These are phyloP conservation scores for Sporothrix mexicana DNA, from an alignment of 2,329 filamentous ascomycete genomes.

Conservation along the genomic window DNA sequence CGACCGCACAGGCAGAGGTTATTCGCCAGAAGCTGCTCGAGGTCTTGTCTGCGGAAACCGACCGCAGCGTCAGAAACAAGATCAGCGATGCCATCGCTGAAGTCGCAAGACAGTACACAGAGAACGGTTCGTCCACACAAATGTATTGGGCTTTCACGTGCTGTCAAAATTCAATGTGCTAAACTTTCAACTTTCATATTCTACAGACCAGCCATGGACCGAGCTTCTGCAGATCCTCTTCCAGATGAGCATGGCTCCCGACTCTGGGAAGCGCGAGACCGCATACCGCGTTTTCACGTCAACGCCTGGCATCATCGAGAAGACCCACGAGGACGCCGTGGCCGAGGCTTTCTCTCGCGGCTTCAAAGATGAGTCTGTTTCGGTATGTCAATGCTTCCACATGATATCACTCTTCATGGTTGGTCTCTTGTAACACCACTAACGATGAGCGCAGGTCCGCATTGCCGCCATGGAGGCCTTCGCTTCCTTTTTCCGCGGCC, in stretches of 20 bases:
- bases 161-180: background rate
- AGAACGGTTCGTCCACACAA: slow-evolving; percentile 70
- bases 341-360: slow-evolving; percentile 86
- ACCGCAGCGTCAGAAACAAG: slow-evolving; percentile 84
- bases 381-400: slow-evolving; percentile 57
- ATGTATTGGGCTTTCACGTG: background rate
- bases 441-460: slow-evolving; percentile 66
- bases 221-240: slow-evolving; percentile 87
- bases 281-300: slow-evolving; percentile 95
- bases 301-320: slow-evolving; percentile 94
- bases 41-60: slow-evolving; percentile 73
- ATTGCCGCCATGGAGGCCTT: slow-evolving; percentile 97
- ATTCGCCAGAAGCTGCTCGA: slow-evolving; percentile 86
- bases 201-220: slow-evolving; percentile 79
- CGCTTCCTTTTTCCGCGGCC: slow-evolving; percentile 90
- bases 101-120: slow-evolving; percentile 90
- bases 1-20: slow-evolving; percentile 72
- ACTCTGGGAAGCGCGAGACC: slow-evolving; percentile 84
- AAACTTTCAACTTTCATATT: background rate
- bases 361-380: slow-evolving; percentile 85
- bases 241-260: slow-evolving; percentile 84
- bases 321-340: slow-evolving; percentile 91
- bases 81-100: slow-evolving; percentile 98
- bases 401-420: background rate
- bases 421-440: background rate